Evolutionary conservation across 116 monocot species (phyloP).

Genomic region (Dioscorea cayenensis): DNA sequence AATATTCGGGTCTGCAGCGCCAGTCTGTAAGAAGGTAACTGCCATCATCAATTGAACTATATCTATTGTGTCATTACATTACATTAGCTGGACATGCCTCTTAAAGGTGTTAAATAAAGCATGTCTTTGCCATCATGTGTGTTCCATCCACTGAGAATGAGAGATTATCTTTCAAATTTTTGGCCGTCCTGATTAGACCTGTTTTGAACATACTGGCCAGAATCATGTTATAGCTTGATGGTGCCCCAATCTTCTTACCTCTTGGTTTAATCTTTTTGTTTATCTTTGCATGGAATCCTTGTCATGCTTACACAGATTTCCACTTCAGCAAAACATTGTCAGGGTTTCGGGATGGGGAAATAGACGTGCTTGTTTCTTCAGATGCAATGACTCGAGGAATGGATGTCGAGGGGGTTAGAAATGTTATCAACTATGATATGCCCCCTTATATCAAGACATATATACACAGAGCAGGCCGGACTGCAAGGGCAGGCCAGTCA

Average conservation of each 20-base stretch:
- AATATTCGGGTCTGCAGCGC: slow-evolving; percentile 68
- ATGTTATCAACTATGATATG: slow-evolving; percentile 95
- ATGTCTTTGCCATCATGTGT: too few species aligned
- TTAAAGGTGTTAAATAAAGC: too few species aligned
- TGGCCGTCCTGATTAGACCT: too few species aligned
- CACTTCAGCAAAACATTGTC: slow-evolving; percentile 64
- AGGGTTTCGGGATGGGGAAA: slow-evolving; percentile 75
- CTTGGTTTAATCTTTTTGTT: background rate
- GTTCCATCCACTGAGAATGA: too few species aligned
- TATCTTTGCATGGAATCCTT: background rate
- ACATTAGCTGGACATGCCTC: too few species aligned
- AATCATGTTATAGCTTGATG: background rate
- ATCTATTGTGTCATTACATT: too few species aligned
- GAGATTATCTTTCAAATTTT: too few species aligned
- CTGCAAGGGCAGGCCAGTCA: slow-evolving; percentile 76
- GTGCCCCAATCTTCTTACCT: background rate
- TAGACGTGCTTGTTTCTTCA: slow-evolving; percentile 73
- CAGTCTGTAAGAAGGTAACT: slow-evolving; percentile 74
- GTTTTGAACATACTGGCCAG: too few species aligned
- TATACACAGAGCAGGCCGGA: slow-evolving; percentile 89
- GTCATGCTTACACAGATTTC: background rate
- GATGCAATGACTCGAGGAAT: slow-evolving; percentile 94
- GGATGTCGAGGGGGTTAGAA: slow-evolving; percentile 83
- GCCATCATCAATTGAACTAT: background rate
- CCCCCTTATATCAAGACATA: slow-evolving; percentile 75